Conservation (phyloP, 2,329 filamentous ascomycete genomes). For the Orbilia quercus region DNA sequence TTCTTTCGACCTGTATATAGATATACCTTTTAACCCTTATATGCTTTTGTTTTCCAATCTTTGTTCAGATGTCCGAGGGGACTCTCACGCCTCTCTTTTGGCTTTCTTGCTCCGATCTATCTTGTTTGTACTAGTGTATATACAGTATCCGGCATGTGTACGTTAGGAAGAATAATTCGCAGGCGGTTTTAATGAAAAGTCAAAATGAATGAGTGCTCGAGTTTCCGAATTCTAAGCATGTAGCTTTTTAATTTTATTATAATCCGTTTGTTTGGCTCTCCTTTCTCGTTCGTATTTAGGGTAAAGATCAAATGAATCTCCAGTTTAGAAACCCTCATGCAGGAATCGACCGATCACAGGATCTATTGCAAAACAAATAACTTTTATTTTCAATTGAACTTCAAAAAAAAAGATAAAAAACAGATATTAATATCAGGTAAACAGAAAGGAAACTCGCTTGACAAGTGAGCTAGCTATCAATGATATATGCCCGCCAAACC, state of each 20-base stretch:
- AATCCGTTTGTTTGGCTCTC: too few relatives aligned
- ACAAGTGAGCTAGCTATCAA: constrained; percentile 11
- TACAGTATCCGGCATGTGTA: background rate
- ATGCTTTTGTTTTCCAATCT: background rate
- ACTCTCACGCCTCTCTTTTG: constrained; percentile 2
- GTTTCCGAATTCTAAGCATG: too few relatives aligned
- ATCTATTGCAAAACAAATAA: too few relatives aligned
- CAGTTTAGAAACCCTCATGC: background rate
- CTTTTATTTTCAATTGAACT: constrained; percentile 24
- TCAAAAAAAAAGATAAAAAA: too few relatives aligned
- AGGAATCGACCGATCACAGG: background rate
- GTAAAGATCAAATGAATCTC: too few relatives aligned
- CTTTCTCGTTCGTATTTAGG: too few relatives aligned
- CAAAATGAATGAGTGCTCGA: too few relatives aligned
- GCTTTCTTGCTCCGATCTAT: background rate
- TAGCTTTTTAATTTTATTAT: too few relatives aligned
- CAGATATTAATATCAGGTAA: constrained; percentile 18
- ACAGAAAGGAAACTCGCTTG: constrained; percentile 15
- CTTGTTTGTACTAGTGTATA: background rate
- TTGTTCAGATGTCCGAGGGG: background rate
- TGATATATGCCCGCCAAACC: constrained; percentile 27
- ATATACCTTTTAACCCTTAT: background rate
- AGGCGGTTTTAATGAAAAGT: background rate
- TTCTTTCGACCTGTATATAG: background rate
- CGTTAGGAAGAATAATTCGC: background rate